Base-by-base conservation (phyloP, 2,329 filamentous ascomycete genomes). In the Lachnellula suecica region DNA sequence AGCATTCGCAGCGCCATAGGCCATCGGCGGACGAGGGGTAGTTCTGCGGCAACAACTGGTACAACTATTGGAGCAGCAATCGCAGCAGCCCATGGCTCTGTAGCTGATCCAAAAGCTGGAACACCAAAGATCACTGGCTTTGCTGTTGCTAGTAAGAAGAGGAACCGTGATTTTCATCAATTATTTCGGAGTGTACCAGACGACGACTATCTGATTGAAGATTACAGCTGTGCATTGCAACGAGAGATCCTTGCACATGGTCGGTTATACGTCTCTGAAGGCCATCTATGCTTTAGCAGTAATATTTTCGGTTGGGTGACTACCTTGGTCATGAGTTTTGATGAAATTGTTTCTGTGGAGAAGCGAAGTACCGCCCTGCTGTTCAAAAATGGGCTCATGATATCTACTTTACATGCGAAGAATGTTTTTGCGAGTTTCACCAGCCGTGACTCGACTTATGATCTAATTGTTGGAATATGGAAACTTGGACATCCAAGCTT, bases 261-360 rank as follows among this genome's bases (percentile, higher is more conserved):
- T 5, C 83, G 94, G 37, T 79, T 99, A 13, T 99, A 99, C 66
- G 90, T 99, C 38, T 97, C 94, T 0, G 94, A 99, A 72, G 92
- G 93, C 10, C 93, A 99, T 68, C 84, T 99, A 43, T 99, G 94
- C 75, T 99, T 99, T 72, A 97, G 92, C 65, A 97, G 94, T 76
- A 99, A 99, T 68, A 99, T 99, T 60, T 82, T 99, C 43, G 94
- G 94, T 49, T 99, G 94, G 94, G 89, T 95, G 20, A 99, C 94
- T 0, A 99, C 94, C 1, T 77, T 99, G 38, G 93, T 99, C 47
- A 96, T 99, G 75, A 95, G 91, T 70, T 99, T 99, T 68, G 94
- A 99, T 66, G 94, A 99, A 70, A 90, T 99, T 52, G 90, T 97
- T 19, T 91, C 93, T 1, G 89, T 99, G 7, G 94, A 99, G 72